A percentile compares a stretch with the other conserved stretches of the same genome.
phyloP scores from a whole-genome alignment of 1,139 yeast species.

The Lodderomyces margitis region DNA sequence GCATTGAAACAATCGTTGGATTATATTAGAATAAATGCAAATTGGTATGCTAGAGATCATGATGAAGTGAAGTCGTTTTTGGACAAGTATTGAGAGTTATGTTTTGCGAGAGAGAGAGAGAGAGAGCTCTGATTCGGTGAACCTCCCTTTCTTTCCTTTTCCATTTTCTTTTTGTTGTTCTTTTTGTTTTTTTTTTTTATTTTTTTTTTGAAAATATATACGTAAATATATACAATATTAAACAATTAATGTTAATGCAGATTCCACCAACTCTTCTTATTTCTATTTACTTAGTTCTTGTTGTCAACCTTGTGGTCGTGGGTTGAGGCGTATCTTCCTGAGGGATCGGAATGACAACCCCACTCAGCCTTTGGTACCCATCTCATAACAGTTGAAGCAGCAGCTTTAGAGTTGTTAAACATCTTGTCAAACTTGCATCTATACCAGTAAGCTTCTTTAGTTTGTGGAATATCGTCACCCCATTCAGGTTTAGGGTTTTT shows the following conservation, averaged over 20 bases:
- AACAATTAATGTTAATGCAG: too few relatives aligned
- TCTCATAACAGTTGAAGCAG: constrained; percentile 96
- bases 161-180: too few relatives aligned
- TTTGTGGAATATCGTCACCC: constrained; percentile 93
- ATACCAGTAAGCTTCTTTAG: constrained; percentile 99
- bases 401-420: constrained; percentile 83
- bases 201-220: background rate
- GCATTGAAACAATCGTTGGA: constrained; percentile 57
- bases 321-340: constrained; percentile 92
- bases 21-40: constrained; percentile 44
- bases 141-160: too few relatives aligned
- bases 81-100: background rate
- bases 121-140: too few relatives aligned
- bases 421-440: constrained; percentile 92
- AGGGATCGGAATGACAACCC: constrained; percentile 99
- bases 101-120: too few relatives aligned
- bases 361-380: constrained; percentile 99
- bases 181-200: too few relatives aligned
- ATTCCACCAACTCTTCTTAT: too few relatives aligned
- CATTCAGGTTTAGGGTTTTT: constrained; percentile 90
- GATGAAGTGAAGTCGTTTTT: constrained; percentile 28
- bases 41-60: constrained; percentile 45
- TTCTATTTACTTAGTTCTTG: background rate
- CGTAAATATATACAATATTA: background rate
- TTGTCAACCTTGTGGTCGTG: constrained; percentile 59